Base-by-base conservation (phyloP, 768 basidiomycete species). In the Solioccasus polychromus region DNA sequence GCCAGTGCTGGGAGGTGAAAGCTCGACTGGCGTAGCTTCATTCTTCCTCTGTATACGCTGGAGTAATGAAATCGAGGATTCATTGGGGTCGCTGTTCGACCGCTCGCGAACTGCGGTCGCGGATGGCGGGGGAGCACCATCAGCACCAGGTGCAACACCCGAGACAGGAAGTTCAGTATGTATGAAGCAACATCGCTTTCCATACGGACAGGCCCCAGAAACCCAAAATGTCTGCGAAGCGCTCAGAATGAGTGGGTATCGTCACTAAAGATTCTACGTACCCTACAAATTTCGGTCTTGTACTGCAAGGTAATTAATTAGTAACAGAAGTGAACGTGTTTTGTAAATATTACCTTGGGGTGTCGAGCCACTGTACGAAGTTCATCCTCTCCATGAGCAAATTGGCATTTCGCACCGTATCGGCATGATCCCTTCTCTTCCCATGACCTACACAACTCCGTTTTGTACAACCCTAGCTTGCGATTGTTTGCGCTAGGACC, bases 221-320 rank as follows among this genome's bases (percentile, higher is more conserved):
- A 92, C 85, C 88, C 91, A 93, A 74, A 93, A 93, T 8, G 91
- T 93, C 84, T 91, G 57, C 9, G 30, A 20, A 47, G 22, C 5
- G 26, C 58, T 37, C 53, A n/a, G 47, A 53, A 47, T 28, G 53
- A 43, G 28, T 19, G 6, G 19, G 5, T 5, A 22, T 28, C 24
- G 22, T 14, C 8, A 31, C 34, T 8, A 7, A 37, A 15, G 7
- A 35, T 30, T 14, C 19, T 6, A 68, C 82, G 53, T 58, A 91
- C 88, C 71, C 90, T 82, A 65, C 91, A 94, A 53, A 93, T 91
- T 67, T 94, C 91, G 9, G 92, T 93, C 69, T 94, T 94, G 69
- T 93, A 93, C 89, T 88, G 59, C 17, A 41, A 43, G 23, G 52
- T 26, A 26, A 52, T 36, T 52, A 40, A 35, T 65, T 29, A n/a